Evolutionary conservation across 75 land plant genomes (phyloP), one percentile per base, ranked within the genome.

Genomic region (Selaginella tamariscina): DNA sequence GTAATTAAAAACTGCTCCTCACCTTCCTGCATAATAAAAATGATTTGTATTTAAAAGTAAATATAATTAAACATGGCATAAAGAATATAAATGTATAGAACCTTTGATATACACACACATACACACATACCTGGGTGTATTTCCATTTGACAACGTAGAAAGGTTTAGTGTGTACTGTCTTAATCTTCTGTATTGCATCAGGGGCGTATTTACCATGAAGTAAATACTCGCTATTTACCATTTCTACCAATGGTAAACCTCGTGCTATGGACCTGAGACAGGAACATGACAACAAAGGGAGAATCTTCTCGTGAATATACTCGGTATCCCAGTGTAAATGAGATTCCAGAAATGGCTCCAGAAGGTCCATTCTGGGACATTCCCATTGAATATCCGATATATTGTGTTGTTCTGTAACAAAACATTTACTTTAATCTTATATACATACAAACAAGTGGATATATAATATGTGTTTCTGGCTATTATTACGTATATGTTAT

Each of bases 111-210:
- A 27, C 0, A 31, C 31, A 18, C 0, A 29, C 55, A 9, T 27
- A 1, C 13, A 15, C 2, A 2, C 1, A 18, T 1, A 5, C 68
- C 2, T 5, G 57, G 30, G 76, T 62, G 60, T 67, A 75, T 65
- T 82, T 83, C 96, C 96, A 90, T 39, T 82, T 87, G 5, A 87
- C 78, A 62, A 88, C 67, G 63, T 80, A 90, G 26, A 74, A 75
- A 20, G 73, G 74, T 68, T 78, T 80, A 27, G 81, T 81, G 63
- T 75, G 70, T 64, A 73, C 74, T 55, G 83, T 57, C 73, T 87
- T 90, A 28, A 87, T 77, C 0, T 87, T 74, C 39, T 74, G 78
- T 65, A 90, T 79, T 2, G 84, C 82, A 68, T 87, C 71, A 73
- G 88, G 88, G 29, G 71, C 71, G 56, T 79, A 90, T 31, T 78